Evolutionary conservation across 257 asterid species (phyloP).

Genomic region (Solanum sejunctum): DNA sequence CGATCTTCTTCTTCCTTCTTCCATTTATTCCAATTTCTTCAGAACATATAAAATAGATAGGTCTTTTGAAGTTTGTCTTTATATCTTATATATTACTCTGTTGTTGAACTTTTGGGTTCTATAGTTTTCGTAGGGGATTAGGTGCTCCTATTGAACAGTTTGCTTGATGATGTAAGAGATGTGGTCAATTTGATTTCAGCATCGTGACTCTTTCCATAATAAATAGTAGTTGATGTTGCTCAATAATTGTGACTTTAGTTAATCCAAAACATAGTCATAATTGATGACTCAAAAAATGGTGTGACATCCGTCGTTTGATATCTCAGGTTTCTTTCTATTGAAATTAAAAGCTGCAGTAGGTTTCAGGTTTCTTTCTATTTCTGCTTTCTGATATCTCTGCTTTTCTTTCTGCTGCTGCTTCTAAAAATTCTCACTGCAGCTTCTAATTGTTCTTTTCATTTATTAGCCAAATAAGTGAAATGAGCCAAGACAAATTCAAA

Average conservation of each 20-base stretch:
- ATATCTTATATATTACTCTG: not conserved
- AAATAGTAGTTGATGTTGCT: not conserved
- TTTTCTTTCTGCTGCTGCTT: no score
- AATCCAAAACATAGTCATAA: not conserved
- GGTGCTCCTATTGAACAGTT: not conserved
- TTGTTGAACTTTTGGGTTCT: not conserved
- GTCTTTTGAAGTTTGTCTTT: not conserved
- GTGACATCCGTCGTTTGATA: not conserved
- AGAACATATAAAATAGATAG: not conserved
- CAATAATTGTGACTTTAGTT: not conserved
- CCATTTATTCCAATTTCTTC: no score
- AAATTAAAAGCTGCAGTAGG: no score
- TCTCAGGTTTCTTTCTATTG: no score
- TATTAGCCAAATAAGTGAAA: no score
- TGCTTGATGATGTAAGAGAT: not conserved
- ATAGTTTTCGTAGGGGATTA: not conserved
- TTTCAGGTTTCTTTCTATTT: no score
- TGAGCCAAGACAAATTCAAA: no score
- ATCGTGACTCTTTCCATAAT: not conserved
- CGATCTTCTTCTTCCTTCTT: no score
- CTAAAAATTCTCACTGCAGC: no score
- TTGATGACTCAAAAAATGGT: not conserved
- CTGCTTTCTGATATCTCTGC: no score
- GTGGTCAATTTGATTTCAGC: not conserved
- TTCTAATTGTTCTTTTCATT: no score